Evolutionary conservation across 2,329 filamentous ascomycete species (phyloP).

Genomic region (Trichoderma sp.): DNA sequence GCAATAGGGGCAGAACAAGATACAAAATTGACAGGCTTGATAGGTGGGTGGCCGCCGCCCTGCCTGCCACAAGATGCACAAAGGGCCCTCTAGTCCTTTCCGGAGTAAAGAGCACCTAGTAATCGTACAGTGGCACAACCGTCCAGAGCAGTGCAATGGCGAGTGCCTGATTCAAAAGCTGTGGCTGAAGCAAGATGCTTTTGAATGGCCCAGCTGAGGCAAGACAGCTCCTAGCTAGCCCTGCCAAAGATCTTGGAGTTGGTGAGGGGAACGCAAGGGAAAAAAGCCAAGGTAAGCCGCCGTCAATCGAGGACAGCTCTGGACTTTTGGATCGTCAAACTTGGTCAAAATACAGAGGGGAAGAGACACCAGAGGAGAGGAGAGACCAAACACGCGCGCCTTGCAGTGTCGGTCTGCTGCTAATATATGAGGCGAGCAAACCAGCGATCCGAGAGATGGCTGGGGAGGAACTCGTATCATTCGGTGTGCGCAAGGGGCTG

Average conservation of each 20-base stretch:
- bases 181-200: constrained; percentile 2
- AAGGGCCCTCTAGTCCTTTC: not conserved
- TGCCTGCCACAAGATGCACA: not conserved
- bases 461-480: constrained; percentile 8
- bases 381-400: not conserved
- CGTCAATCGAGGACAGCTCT: not conserved
- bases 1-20: not conserved
- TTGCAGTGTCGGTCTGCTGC: not conserved
- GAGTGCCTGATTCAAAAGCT: not conserved
- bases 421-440: constrained; percentile 6
- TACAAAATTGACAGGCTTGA: not conserved
- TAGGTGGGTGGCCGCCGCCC: constrained; percentile 7
- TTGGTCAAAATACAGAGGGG: not conserved
- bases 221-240: constrained; percentile 7
- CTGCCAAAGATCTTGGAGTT: not conserved
- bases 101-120: not conserved
- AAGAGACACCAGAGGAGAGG: not conserved
- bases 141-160: not conserved
- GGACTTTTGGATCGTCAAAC: not conserved
- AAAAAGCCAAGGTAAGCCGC: not conserved
- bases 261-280: constrained; percentile 13
- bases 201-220: constrained; percentile 13
- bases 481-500: not conserved
- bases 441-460: constrained; percentile 5
- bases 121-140: not conserved